Base-by-base conservation (phyloP, 202 grass and related monocot species). In the Miscanthus sacchariflorus region DNA sequence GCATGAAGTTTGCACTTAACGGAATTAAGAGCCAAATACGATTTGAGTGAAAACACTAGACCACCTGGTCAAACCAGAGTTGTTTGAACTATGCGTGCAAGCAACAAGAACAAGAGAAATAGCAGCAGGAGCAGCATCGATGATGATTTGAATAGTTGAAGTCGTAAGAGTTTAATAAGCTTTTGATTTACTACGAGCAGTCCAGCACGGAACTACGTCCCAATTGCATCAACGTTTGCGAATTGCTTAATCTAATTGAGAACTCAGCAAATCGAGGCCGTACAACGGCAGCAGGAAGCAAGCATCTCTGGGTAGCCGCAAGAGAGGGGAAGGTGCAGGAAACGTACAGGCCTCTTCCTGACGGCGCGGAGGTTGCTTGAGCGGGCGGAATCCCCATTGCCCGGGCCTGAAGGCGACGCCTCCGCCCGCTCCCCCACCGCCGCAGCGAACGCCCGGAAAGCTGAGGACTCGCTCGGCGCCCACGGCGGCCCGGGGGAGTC, bases 311-410 rank as follows among this genome's bases (percentile, higher is more conserved):
- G 86, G 72, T 89, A 75, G 80, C 63, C 68, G 54, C 49, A 65
- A 54, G 59, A 70, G 80, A 90, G 70, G 78, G 72, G 90, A 92
- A 83, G 92, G 85, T 66, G 85, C 64, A 79, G 46, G 87, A 94
- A 81, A 91, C 90, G 78, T 94, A 96, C 94, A 54, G 94, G 87
- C 38, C 87, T 96, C 83, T 82, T 96, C 85, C 82, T 89, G 81
- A 91, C 80, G 70, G 78, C 33, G 77, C 82, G 61, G 72, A 93
- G 91, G 74, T 87, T 90, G 82, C 85, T 90, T 86, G 89, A 88
- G 56, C 85, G 54, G 78, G 74, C 39, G 54, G 91, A 73, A 81
- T 85, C 46, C 46, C 88, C 88, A 80, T 84, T 80, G 28, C 80
- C 38, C 33, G 30, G 49, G 30, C 46, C 61, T 33, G 80, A 87